Evolutionary conservation across 148 eudicot genomes (phyloP).

Genomic region (Silene latifolia): DNA sequence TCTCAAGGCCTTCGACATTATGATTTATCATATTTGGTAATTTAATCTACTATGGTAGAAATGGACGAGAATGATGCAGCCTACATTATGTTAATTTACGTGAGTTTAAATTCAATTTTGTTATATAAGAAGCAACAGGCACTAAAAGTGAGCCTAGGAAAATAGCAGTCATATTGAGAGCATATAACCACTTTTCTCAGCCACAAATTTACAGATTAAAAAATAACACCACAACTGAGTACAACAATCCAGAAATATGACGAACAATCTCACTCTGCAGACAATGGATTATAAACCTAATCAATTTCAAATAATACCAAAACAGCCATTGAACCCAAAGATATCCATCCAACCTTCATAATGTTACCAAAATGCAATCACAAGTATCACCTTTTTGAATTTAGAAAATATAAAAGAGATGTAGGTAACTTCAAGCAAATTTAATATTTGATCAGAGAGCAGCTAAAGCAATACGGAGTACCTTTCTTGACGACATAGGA

Average conservation of each 20-base stretch:
- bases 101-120: not conserved
- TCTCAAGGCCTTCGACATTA: not conserved
- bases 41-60: not conserved
- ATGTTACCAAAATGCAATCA: not conserved
- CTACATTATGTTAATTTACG: not conserved
- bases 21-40: not conserved
- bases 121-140: not conserved
- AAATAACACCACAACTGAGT: not conserved
- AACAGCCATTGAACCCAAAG: not conserved
- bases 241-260: not conserved
- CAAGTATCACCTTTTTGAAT: not conserved
- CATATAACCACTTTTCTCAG: not conserved
- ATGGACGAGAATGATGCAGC: not conserved
- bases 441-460: conserved; percentile 8
- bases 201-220: not conserved
- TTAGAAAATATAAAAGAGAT: not conserved
- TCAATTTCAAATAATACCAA: not conserved
- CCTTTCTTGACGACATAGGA: conserved; percentile 58
- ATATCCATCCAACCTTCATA: not conserved
- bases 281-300: not conserved
- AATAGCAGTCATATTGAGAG: not conserved
- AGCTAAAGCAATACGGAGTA: conserved; percentile 38
- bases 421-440: not conserved
- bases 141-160: not conserved
- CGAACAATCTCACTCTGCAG: not conserved